A percentile compares a stretch with the other conserved stretches of the same genome.
Conservation (phyloP, 306 rosid species). For the Rubus parviflorus region DNA sequence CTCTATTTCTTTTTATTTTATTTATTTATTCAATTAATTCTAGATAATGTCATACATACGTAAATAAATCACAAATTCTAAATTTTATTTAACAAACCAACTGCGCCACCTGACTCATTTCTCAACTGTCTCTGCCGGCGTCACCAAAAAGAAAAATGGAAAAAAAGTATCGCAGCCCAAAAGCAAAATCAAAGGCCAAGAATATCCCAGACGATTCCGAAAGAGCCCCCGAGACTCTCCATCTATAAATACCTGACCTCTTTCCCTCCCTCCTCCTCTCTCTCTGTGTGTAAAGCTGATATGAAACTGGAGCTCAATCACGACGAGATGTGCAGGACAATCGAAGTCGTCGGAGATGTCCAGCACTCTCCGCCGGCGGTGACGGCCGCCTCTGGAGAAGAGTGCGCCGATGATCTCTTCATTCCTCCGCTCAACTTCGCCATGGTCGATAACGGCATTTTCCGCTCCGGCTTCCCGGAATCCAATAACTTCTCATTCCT, state of each 20-base stretch:
- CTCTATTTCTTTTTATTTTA: neutral
- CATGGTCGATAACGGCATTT: slow-evolving; percentile 91
- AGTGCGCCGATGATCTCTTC: slow-evolving; percentile 56
- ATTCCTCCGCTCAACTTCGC: slow-evolving; percentile 93
- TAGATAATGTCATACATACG: neutral
- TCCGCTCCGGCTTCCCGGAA: slow-evolving; percentile 93
- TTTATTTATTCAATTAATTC: neutral
- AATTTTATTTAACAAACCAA: neutral
- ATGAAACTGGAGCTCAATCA: slow-evolving; percentile 56
- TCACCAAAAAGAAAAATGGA: neutral
- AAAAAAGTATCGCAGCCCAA: slow-evolving; percentile 8
- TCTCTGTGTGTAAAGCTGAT: neutral
- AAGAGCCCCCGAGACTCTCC: neutral
- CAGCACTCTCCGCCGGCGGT: neutral
- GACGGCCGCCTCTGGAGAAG: neutral
- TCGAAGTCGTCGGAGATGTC: slow-evolving; percentile 28
- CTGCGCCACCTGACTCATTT: neutral
- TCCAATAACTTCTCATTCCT: slow-evolving; percentile 84
- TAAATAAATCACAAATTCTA: neutral
- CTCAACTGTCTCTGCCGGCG: neutral
- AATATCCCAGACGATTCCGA: slow-evolving; percentile 53
- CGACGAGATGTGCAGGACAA: slow-evolving; percentile 50
- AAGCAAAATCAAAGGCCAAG: slow-evolving; percentile 6
- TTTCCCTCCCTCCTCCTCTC: neutral
- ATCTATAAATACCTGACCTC: slow-evolving; percentile 12